These are phyloP conservation scores for Diaporthe australafricana DNA, from an alignment of 2,329 filamentous ascomycete species.

Conservation along the genomic window DNA sequence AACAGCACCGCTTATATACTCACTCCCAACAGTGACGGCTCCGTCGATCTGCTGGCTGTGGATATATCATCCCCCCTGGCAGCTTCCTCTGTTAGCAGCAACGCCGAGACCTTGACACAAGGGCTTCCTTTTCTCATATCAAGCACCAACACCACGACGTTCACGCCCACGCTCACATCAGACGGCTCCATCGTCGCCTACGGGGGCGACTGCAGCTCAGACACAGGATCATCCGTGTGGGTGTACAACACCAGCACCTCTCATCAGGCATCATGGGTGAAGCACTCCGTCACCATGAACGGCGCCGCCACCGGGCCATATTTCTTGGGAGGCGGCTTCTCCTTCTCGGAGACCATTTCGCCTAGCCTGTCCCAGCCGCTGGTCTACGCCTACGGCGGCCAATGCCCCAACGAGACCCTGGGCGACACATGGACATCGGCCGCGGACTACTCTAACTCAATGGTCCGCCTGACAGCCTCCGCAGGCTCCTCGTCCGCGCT, in stretches of 20 bases:
- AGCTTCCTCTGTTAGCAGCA: constrained; percentile 55
- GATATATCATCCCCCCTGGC: constrained; percentile 71
- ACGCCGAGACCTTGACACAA: constrained; percentile 59
- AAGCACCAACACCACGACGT: constrained; percentile 63
- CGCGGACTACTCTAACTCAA: constrained; percentile 83
- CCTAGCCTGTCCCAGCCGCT: constrained; percentile 64
- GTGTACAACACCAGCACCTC: constrained; percentile 63
- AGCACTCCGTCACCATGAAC: constrained; percentile 45
- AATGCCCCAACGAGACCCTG: constrained; percentile 74
- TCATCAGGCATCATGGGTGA: constrained; percentile 56
- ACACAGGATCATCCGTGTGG: constrained; percentile 72
- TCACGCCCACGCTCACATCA: constrained; percentile 74
- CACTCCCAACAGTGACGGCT: constrained; percentile 57
- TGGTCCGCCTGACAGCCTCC: constrained; percentile 74
- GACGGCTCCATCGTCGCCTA: constrained; percentile 80
- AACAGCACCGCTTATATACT: constrained; percentile 77
- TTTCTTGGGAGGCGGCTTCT: constrained; percentile 68
- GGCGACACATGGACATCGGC: constrained; percentile 71
- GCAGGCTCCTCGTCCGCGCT: constrained; percentile 42
- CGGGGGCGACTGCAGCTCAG: constrained; percentile 75
- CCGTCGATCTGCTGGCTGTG: constrained; percentile 70
- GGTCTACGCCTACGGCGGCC: constrained; percentile 87
- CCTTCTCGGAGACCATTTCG: constrained; percentile 73
- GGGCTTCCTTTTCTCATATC: constrained; percentile 72
- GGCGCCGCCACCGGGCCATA: constrained; percentile 53